Conservation (phyloP, 768 basidiomycete species). For the Leccinum truebloodii region DNA sequence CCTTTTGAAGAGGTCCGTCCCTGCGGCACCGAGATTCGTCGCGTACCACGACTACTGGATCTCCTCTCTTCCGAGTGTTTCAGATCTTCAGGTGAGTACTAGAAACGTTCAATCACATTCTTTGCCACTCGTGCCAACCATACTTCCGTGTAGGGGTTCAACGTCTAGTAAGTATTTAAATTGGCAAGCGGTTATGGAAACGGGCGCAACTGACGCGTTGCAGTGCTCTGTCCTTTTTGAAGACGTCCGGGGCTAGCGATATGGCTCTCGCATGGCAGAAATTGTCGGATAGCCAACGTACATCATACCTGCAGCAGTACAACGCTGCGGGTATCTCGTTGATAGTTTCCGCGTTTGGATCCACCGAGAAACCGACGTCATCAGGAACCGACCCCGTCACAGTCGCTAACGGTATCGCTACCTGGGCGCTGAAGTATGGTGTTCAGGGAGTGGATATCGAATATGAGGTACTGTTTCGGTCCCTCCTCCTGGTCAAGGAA, state of each 20-base stretch:
- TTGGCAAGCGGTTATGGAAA: background rate
- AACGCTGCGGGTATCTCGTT: conserved; percentile 54
- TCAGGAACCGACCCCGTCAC: conserved; percentile 32
- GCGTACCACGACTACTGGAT: conserved; percentile 43
- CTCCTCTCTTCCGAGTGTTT: conserved; percentile 41
- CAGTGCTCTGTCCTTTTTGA: conserved; percentile 44
- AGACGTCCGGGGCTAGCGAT: conserved; percentile 42
- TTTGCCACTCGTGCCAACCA: background rate
- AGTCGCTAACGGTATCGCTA: conserved; percentile 43
- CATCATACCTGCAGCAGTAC: conserved; percentile 47
- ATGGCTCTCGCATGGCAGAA: conserved; percentile 45
- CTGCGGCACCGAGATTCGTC: conserved; percentile 50
- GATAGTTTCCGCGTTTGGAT: conserved; percentile 55
- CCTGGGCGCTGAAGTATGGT: conserved; percentile 45
- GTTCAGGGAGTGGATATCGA: conserved; percentile 56
- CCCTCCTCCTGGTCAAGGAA: too few species aligned
- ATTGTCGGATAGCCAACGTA: conserved; percentile 37
- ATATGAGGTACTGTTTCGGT: conserved; percentile 38
- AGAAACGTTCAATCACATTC: background rate
- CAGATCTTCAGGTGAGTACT: conserved; percentile 42
- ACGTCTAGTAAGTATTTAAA: conserved; percentile 30
- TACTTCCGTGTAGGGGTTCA: conserved; percentile 28
- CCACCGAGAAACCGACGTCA: conserved; percentile 40
- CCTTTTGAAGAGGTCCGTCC: conserved; percentile 19
- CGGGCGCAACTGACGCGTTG: background rate